Conservation (phyloP, 2,329 filamentous ascomycete genomes). For the Epichloe brachyelytri region DNA sequence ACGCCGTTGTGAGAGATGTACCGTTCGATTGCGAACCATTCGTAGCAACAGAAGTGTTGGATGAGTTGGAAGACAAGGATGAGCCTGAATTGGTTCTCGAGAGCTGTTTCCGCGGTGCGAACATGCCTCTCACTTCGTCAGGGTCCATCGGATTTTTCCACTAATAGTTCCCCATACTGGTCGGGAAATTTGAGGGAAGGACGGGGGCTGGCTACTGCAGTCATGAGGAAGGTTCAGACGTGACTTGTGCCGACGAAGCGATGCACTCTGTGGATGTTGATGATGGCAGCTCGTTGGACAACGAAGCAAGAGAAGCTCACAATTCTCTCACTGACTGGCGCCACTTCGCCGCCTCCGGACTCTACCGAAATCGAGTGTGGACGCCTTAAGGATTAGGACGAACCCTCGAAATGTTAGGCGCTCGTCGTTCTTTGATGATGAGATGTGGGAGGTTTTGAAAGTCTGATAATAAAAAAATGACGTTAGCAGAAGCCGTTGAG, state of each 20-base stretch:
- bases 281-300: conserved; percentile 1
- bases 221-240: conserved; percentile 38
- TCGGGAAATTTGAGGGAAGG: conserved; percentile 49
- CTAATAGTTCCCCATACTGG: conserved; percentile 51
- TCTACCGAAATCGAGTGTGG: background rate
- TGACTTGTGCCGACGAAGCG: conserved; percentile 10
- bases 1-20: conserved; percentile 31
- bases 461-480: background rate
- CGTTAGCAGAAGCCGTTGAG: conserved; percentile 2
- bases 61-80: conserved; percentile 58
- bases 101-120: conserved; percentile 76
- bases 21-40: conserved; percentile 51
- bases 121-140: conserved; percentile 78
- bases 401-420: background rate
- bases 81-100: conserved; percentile 87
- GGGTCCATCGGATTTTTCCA: conserved; percentile 57
- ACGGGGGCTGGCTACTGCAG: conserved; percentile 55
- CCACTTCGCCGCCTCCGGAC: conserved; percentile 11
- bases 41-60: conserved; percentile 50
- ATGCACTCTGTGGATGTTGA: conserved; percentile 4
- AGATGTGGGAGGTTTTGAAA: background rate
- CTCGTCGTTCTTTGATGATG: background rate
- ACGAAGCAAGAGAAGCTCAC: background rate
- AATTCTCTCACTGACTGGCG: conserved; percentile 8
- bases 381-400: background rate